Base-by-base conservation (phyloP, 163 green algal genomes). In the Scenedesmus sp. region DNA sequence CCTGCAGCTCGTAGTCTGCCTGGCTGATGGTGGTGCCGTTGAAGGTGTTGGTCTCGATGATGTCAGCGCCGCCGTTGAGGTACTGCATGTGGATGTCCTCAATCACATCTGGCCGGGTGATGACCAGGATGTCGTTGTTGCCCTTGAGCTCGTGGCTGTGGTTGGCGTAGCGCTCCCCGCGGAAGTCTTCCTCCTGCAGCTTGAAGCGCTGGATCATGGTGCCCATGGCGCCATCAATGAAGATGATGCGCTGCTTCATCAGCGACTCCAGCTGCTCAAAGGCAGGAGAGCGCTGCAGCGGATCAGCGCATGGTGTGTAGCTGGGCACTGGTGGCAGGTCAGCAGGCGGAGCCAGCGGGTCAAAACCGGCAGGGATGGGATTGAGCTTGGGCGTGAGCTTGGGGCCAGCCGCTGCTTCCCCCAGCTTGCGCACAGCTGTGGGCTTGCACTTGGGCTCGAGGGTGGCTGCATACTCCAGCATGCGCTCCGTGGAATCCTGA, bases 21-120 rank as follows among this genome's bases (percentile, higher is more conserved):
- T 98, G 96, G 49, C 95, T 97, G 93, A 99, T 99, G 85, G 93
- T 96, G 35, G 98, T 99, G 86, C 96, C 98, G 86, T 99, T 99
- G 96, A 99, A 99, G 59, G 98, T 99, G 96, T 99, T 99, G 87
- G 98, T 99, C 94, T 99, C 98, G 35, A 99, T 97, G 93, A 99
- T 99, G 95, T 99, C 98, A 22, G 98, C 97, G 9, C 98, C 98
- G 33, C 82, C 96, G 72, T 97, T 95, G 87, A 99, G 93, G 94
- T 98, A 99, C 33, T 95, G 93, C 6, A 80, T 97, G 96, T 99
- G 98, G 94, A 99, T 99, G 53, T 97, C 94, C 68, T 93, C 91
- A 80, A 99, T 99, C 46, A 99, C 95, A 82, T 99, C 98, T 1
- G 98, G 98, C 30, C 97, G 93, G 4, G 98, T 99, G 80, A 99